Conservation (phyloP, 2,329 filamentous ascomycete species). For the Colletotrichum tabaci region DNA sequence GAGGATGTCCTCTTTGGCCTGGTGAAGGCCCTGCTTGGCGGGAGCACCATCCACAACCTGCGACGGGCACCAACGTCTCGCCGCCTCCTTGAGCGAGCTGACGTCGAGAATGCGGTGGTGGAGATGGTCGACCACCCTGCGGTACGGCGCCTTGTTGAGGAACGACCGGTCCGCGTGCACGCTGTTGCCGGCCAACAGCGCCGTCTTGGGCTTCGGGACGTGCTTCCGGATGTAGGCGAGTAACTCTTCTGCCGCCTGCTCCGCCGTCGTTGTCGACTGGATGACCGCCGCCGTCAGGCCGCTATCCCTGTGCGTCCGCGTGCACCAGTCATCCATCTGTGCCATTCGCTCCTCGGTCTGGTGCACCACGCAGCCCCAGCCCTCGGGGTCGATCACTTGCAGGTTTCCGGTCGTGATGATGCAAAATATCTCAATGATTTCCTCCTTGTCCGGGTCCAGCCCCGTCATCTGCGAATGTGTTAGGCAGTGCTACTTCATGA, state of each 20-base stretch:
- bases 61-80: constrained; percentile 81
- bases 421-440: constrained; percentile 93
- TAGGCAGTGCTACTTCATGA: constrained; percentile 11
- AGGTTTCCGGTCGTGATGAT: constrained; percentile 89
- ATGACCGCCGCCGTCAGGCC: constrained; percentile 86
- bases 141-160: constrained; percentile 81
- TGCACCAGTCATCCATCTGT: constrained; percentile 92
- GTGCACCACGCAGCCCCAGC: constrained; percentile 86
- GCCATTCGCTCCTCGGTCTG: constrained; percentile 79
- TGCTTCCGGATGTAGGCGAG: constrained; percentile 83
- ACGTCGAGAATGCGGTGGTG: constrained; percentile 95
- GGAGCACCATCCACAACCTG: constrained; percentile 75
- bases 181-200: constrained; percentile 90
- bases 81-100: constrained; percentile 92
- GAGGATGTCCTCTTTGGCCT: constrained; percentile 89
- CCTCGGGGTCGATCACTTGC: constrained; percentile 79
- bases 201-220: constrained; percentile 76
- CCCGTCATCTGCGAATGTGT: constrained; percentile 85
- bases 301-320: constrained; percentile 81
- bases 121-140: constrained; percentile 79
- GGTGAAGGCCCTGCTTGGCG: constrained; percentile 81
- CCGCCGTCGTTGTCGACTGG: constrained; percentile 79
- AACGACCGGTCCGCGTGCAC: constrained; percentile 93
- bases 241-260: constrained; percentile 79
- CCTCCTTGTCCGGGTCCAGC: constrained; percentile 81